Conservation (phyloP, 352 stramenopile species). For the Thalassiosira livingstoniorum region DNA sequence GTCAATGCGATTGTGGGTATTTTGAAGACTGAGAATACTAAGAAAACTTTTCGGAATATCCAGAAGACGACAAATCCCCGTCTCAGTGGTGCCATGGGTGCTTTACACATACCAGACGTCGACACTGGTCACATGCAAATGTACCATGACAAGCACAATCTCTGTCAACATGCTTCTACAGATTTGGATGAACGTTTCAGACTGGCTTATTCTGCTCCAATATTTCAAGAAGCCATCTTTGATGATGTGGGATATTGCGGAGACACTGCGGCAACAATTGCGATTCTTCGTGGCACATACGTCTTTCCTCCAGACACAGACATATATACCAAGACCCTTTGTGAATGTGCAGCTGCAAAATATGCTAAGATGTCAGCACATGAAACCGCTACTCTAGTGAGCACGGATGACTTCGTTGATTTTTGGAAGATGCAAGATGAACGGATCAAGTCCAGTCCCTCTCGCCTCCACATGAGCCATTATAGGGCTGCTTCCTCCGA, state of each 20-base stretch:
- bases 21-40: no score
- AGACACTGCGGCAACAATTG: not conserved
- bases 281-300: slow-evolving; percentile 1
- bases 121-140: no score
- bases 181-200: not conserved
- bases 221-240: not conserved
- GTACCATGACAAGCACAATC: no score
- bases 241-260: not conserved
- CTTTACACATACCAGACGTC: no score
- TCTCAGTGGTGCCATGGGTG: no score
- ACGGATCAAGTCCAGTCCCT: no score
- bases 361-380: not conserved
- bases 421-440: slow-evolving; percentile 14
- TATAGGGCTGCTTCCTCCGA: no score
- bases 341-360: not conserved
- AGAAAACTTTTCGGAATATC: no score
- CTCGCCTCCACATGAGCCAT: no score
- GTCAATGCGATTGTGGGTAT: no score
- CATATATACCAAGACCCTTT: not conserved
- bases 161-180: no score
- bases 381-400: not conserved
- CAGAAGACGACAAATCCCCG: no score
- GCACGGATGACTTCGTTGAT: not conserved
- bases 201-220: not conserved
- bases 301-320: not conserved